These are phyloP conservation scores for Teratosphaeria zuluensis DNA, from an alignment of 2,329 filamentous ascomycete genomes.

Conservation along the genomic window DNA sequence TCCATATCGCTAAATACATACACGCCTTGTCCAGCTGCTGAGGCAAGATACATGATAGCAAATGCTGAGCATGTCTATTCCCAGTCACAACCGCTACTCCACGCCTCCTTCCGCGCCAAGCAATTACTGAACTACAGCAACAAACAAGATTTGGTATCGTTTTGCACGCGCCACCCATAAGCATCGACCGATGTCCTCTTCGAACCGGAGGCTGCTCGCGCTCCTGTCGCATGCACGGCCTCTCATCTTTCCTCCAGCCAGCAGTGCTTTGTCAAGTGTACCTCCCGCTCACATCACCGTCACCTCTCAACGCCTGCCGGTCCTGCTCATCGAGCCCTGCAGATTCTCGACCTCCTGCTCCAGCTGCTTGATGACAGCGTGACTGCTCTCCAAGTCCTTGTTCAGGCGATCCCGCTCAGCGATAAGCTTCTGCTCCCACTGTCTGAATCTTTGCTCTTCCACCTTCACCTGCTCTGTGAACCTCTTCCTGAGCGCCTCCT, in stretches of 20 bases:
- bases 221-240: neutral
- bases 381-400: constrained; percentile 98
- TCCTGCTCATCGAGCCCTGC: constrained; percentile 46
- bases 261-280: neutral
- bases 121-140: neutral
- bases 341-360: constrained; percentile 88
- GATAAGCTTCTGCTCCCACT: constrained; percentile 99
- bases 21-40: neutral
- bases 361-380: constrained; percentile 79
- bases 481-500: constrained; percentile 94
- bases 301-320: constrained; percentile 20
- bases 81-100: neutral
- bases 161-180: constrained; percentile 3
- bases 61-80: neutral
- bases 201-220: neutral
- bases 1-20: neutral
- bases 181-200: neutral
- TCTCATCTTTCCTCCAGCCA: neutral
- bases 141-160: neutral
- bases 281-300: neutral
- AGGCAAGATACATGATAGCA: neutral
- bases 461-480: constrained; percentile 99
- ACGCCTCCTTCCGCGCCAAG: neutral
- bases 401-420: constrained; percentile 96
- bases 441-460: constrained; percentile 96